Conservation (phyloP, 345 rosid genomes). For the Lenwebbia sp. region DNA sequence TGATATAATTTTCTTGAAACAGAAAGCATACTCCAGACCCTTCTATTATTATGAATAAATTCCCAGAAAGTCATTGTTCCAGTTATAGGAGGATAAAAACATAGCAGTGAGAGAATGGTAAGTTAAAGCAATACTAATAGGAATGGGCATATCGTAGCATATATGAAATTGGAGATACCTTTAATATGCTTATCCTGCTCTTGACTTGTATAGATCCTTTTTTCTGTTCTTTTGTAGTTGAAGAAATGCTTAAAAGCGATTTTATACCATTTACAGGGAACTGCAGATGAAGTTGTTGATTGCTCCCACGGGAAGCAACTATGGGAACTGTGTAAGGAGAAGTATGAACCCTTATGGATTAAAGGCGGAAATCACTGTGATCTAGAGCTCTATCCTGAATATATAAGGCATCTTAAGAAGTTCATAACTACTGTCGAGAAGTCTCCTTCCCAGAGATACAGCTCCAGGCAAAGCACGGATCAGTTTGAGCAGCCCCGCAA, state of each 20-base stretch:
- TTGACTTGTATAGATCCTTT: background rate
- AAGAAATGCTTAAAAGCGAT: background rate
- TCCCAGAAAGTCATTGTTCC: background rate
- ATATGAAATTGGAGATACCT: background rate
- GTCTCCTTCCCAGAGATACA: conserved; percentile 57
- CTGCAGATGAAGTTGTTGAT: conserved; percentile 92
- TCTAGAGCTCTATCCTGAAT: conserved; percentile 77
- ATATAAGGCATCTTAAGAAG: conserved; percentile 87
- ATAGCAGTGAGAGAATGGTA: background rate
- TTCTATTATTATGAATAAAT: background rate
- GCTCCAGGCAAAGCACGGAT: conserved; percentile 52
- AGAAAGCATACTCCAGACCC: background rate
- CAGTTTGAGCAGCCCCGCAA: conserved; percentile 46
- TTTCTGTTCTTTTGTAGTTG: background rate
- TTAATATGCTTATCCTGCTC: background rate
- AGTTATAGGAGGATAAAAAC: background rate
- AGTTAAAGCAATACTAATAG: background rate
- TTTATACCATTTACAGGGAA: conserved; percentile 43
- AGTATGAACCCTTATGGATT: conserved; percentile 92
- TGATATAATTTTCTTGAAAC: background rate
- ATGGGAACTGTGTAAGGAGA: conserved; percentile 86
- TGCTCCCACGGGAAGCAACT: conserved; percentile 93
- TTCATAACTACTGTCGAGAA: conserved; percentile 80
- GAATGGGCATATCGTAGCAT: background rate
- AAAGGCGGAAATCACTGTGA: conserved; percentile 94